Base-by-base conservation (phyloP, 805 yeast genomes). In the Nadsonia fulvescens region DNA sequence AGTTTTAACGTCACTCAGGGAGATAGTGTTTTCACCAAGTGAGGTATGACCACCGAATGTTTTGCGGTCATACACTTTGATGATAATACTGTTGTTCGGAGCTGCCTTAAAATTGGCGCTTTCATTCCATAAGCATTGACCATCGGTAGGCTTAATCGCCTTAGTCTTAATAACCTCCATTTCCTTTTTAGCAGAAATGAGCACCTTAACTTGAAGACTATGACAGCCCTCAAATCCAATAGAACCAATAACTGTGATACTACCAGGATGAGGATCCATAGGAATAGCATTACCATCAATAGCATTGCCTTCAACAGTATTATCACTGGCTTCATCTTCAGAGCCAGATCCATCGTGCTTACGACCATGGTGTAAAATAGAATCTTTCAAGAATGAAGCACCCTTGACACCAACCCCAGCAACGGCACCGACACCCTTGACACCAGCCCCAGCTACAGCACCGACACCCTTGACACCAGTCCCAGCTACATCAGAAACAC, bases 121-220 rank as follows among this genome's bases (percentile, higher is more conserved):
- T 21, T 14, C 8, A 27, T 21, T 14, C 22, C 29, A 17, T 27
- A 27, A 12, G 17, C 14, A 12, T 27, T 25, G 6, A 17, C 70
- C 72, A 5, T 53, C 52, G 6, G 52, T 49, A 8, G 63, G 49
- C 39, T 76, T 77, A 28, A 53, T 44, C 12, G 59, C 44, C 47
- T 70, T 67, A 1, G 93, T 72, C 45, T 68, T 73, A 53, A 58
- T 64, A 19, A 86, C 41, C 23, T 63, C 75, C 41, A 66, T 73
- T 27, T 54, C 57, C 35, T 53, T 60, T 35, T 39, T 40, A n/a
- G 37, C 25, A 5, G 37, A 38, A 5, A 47, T 15, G 13, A 56
- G 53, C 6, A 54, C 48, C 12, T 65, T 72, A 23, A 78, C 61
- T 34, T 65, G 73, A 10, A 54, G 32, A 11, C 40, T 36, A 18